Conservation (phyloP, 306 rosid species). For the Trifolium pratense region DNA sequence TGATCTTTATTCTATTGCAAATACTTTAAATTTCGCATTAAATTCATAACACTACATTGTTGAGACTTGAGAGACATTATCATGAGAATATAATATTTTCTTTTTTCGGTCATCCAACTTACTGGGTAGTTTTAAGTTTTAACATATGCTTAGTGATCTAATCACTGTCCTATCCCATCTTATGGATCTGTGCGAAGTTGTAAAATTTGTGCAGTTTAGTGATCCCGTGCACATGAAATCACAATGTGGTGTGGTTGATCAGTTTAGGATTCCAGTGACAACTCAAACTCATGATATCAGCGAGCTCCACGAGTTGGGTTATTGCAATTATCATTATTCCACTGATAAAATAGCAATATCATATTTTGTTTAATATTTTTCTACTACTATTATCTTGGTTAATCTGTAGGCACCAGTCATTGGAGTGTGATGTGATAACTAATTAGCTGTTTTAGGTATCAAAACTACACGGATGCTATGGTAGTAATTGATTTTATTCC, state of each 20-base stretch:
- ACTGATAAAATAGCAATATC: not conserved
- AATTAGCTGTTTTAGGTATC: not conserved
- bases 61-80: not conserved
- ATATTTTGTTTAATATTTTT: slow-evolving; percentile 15
- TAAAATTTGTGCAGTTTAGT: not conserved
- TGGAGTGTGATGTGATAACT: not conserved
- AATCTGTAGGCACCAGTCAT: slow-evolving; percentile 16
- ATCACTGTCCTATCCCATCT: not conserved
- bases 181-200: not conserved
- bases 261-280: not conserved
- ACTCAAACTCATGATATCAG: not conserved
- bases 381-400: not conserved
- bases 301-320: slow-evolving; percentile 1
- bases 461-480: not conserved
- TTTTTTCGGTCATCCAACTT: not conserved
- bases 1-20: slow-evolving; percentile 1
- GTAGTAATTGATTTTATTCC: slow-evolving; percentile 3
- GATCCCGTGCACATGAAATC: slow-evolving; percentile 13
- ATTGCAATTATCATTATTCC: not conserved
- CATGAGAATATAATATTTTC: not conserved
- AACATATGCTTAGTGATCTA: not conserved
- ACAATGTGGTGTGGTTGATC: slow-evolving; percentile 1
- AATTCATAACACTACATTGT: not conserved
- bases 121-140: not conserved
- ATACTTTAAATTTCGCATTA: not conserved